Base-by-base conservation (phyloP, 1,284 basidiomycete genomes). In the Ustilago bromivora region DNA sequence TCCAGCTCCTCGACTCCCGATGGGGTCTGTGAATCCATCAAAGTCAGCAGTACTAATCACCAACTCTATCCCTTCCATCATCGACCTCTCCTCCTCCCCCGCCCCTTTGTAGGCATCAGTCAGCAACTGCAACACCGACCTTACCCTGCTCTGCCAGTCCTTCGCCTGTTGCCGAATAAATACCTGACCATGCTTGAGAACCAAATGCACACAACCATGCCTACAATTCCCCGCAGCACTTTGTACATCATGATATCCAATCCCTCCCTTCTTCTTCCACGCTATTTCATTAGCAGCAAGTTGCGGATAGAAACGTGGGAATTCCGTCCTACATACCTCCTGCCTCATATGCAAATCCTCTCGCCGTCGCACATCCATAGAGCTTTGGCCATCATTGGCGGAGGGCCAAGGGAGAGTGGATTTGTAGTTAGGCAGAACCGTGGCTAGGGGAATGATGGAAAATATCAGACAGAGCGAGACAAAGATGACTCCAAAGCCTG, bases 231-330 rank as follows among this genome's bases (percentile, higher is more conserved):
- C 28, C 28, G 61, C 63, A 2, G 76, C 77, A 11, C 66, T 63
- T 43, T 76, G 61, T 4, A 80, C 65, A 9, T 78, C 35, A 9
- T 12, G 12, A 40, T 61, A 66, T 19, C 32, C 43, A 51, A 81
- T 55, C 0, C 79, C 79, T 32, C 78, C 79, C 32, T 76, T 68
- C 0, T 8, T 8, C 53, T 49, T 65, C 79, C 79, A 82, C n/a
- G 7, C 47, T 3, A 4, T 11, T 19, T 65, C 46, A 57, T 77
- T 68, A 10, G 23, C 62, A 0, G 49, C 47, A 5, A 82, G 60
- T 32, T 82, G 80, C 6, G 76, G 76, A 51, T 81, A 82, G 19
- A 82, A 58, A 6, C 53, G 40, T 2, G 79, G 66, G 43, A 82
- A 82, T 47, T 82, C 80, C 8, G 59, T 23, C 10, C 38, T 41